Percentiles rank a stretch among this genome's conserved stretches.
These are phyloP conservation scores for Colletotrichum camelliae DNA, from an alignment of 2,329 filamentous ascomycete genomes.

Conservation along the genomic window DNA sequence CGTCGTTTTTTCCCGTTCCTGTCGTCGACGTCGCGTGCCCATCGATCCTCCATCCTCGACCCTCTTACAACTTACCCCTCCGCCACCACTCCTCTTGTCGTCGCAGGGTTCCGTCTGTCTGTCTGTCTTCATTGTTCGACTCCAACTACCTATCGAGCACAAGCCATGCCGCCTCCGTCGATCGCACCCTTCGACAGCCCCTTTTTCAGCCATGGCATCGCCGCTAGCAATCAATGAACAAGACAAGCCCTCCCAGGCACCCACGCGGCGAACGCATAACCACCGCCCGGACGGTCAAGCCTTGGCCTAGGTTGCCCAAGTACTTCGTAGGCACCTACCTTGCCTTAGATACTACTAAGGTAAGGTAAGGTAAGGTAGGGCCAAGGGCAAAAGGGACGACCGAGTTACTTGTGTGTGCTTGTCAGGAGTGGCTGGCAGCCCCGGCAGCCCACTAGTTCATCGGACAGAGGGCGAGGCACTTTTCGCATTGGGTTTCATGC, in stretches of 20 bases:
- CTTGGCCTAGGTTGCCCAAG: neutral
- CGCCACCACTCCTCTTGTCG: neutral
- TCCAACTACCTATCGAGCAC: neutral
- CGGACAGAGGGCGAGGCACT: neutral
- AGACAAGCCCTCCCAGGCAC: neutral
- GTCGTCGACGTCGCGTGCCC: neutral
- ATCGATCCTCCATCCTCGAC: neutral
- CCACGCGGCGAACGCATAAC: neutral
- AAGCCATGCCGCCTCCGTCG: neutral
- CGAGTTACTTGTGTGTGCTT: neutral
- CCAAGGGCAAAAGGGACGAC: neutral
- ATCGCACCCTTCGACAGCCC: neutral
- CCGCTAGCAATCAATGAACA: neutral
- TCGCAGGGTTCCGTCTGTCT: neutral
- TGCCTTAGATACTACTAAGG: neutral
- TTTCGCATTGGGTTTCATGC: constrained; percentile 19
- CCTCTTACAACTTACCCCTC: neutral
- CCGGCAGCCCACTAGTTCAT: constrained; percentile 18
- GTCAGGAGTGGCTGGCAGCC: neutral
- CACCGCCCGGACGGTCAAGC: constrained; percentile 12
- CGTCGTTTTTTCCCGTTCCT: neutral
- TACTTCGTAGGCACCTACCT: neutral
- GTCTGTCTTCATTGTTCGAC: neutral
- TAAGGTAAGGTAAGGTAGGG: neutral
- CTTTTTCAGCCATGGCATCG: neutral